phyloP scores from a whole-genome alignment of 305 asterid genomes.

The Solanum chacoense region DNA sequence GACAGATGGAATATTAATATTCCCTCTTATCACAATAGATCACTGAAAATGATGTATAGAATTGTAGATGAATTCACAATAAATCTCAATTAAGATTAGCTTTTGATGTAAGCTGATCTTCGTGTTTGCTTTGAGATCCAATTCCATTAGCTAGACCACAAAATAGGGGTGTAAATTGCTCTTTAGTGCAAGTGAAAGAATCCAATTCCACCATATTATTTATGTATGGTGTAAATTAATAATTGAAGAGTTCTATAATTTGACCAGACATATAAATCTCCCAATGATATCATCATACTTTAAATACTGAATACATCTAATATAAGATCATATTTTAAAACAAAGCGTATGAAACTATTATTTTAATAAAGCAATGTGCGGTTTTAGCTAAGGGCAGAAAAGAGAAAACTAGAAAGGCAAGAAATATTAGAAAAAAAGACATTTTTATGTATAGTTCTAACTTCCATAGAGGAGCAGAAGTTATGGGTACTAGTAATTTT shows the following conservation, averaged over 20 bases:
- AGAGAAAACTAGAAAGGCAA: neutral
- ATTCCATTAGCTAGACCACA: neutral
- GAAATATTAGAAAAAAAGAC: neutral
- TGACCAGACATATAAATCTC: neutral
- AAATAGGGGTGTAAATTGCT: neutral
- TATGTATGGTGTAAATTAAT: neutral
- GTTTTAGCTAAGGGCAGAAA: neutral
- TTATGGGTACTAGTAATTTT: neutral
- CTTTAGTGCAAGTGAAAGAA: neutral
- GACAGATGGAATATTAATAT: too few species aligned
- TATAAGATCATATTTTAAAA: neutral
- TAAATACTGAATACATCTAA: neutral
- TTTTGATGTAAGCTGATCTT: neutral
- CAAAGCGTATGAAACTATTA: neutral
- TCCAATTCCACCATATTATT: neutral
- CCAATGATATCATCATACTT: neutral
- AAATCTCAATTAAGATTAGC: neutral
- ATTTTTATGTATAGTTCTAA: neutral
- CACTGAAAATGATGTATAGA: neutral
- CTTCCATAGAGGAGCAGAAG: neutral
- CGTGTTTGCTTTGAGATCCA: neutral
- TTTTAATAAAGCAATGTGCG: neutral
- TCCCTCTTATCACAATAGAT: neutral
- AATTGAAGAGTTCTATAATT: neutral
- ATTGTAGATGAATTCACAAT: neutral